Base-by-base conservation (phyloP, 176 grass and related monocot species). In the Themeda triandra region DNA sequence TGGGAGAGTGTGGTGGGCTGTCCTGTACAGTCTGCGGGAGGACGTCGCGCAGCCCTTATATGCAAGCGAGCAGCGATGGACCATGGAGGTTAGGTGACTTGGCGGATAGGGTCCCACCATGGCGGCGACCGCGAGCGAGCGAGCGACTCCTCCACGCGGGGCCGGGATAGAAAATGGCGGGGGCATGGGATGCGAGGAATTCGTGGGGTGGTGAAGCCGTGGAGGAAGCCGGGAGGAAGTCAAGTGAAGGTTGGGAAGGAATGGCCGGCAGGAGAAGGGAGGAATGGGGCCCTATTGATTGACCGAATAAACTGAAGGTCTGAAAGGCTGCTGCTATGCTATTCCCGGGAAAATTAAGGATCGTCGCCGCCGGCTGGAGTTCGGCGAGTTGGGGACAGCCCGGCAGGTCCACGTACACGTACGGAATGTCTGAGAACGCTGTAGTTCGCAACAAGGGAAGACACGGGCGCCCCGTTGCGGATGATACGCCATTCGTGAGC, bases 1-100 rank as follows among this genome's bases (percentile, higher is more conserved):
- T 13, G 56, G 68, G 8, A 64, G 68, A n/a, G 71, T 69, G 71
- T 42, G 88, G 78, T 89, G 88, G 78, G 71, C 83, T 90, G 83
- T 90, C 88, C 83, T 90, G 83, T 90, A 83, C 17, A 75, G 35
- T 42, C 83, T 35, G 24, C 53, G 83, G 83, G 54, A 72, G 51
- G 28, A n/a, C 83, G 46, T 23, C 13, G 31, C 13, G 46, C 45
- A 6, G 46, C 2, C 32, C 39, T 74, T 90, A 84, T 90, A 90
- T 87, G 84, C 14, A 70, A 56, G 18, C 49, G 19, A 56, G 18
- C 18, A 23, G 65, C 66, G 24, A 4, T 9, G 10, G 23, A 1
- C n/a, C n/a, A n/a, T n/a, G 70, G 37, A 19, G 63, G 64, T 53
- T 81, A 37, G 79, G 79, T 81, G 82, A 75, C 70, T 25, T 76